phyloP scores from a whole-genome alignment of 164 flowering plant genomes.

The Kalanchoe fedtschenkoi region DNA sequence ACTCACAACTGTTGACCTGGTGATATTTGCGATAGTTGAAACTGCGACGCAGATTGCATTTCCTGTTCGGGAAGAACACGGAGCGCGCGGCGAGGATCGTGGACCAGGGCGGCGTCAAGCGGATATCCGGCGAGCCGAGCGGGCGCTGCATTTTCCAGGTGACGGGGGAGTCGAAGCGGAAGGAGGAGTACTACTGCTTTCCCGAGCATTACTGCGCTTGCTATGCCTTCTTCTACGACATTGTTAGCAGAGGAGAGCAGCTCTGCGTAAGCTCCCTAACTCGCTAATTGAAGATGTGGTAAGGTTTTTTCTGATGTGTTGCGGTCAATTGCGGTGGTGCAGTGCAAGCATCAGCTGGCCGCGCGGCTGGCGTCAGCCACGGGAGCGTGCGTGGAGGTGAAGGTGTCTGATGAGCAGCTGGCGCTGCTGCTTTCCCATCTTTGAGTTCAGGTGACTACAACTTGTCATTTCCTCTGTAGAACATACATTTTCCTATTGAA shows the following conservation, averaged over 20 bases:
- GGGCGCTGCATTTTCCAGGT: constrained; percentile 87
- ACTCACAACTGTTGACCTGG: neutral
- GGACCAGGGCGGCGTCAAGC: constrained; percentile 81
- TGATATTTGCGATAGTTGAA: neutral
- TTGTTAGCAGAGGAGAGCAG: constrained; percentile 78
- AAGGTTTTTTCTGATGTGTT: neutral
- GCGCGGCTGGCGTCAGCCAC: constrained; percentile 78
- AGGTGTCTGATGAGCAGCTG: constrained; percentile 77
- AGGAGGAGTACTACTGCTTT: constrained; percentile 84
- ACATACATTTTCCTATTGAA: neutral
- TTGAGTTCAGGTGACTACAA: constrained; percentile 14
- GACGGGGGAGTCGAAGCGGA: constrained; percentile 72
- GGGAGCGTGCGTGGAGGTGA: constrained; percentile 58
- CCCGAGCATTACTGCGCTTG: constrained; percentile 74
- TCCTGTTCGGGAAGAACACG: constrained; percentile 84
- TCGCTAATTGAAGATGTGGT: constrained; percentile 6
- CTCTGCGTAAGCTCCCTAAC: constrained; percentile 50
- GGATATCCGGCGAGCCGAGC: constrained; percentile 59
- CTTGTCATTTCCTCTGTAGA: neutral
- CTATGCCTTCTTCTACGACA: constrained; percentile 84
- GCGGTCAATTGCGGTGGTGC: constrained; percentile 5
- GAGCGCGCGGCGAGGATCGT: constrained; percentile 88
- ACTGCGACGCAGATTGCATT: constrained; percentile 49
- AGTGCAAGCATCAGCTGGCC: constrained; percentile 98
- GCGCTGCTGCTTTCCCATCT: constrained; percentile 59